Conservation (phyloP, 345 rosid genomes). For the Jatropha curcas region DNA sequence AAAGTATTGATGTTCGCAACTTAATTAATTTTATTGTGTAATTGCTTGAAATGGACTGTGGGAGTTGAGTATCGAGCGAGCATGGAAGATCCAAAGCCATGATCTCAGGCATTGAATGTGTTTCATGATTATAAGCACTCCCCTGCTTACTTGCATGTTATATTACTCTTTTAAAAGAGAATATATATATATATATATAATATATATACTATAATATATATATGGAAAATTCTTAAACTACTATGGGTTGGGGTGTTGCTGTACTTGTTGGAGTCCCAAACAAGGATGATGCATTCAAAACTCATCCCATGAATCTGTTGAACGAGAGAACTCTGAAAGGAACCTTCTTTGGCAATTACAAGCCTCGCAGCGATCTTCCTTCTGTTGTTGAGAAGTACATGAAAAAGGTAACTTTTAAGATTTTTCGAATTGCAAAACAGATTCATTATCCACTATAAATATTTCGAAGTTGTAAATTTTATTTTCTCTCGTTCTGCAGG, state of each 20-base stretch:
- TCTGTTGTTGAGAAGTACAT: constrained; percentile 49
- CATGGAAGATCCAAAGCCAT: constrained; percentile 32
- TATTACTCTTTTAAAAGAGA: neutral
- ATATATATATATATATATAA: too few species aligned
- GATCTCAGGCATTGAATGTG: constrained; percentile 42
- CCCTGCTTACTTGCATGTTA: neutral
- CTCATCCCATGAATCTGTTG: constrained; percentile 46
- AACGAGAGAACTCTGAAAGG: constrained; percentile 56
- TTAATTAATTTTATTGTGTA: constrained; percentile 19
- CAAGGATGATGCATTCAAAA: constrained; percentile 52
- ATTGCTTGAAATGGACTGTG: constrained; percentile 42
- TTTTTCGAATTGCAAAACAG: neutral
- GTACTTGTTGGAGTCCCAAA: constrained; percentile 51
- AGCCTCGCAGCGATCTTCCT: constrained; percentile 52
- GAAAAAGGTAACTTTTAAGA: constrained; percentile 33
- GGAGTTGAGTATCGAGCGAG: constrained; percentile 49
- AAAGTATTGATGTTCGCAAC: neutral
- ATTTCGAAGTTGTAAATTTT: neutral
- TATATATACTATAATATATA: too few species aligned
- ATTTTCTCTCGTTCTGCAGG: constrained; percentile 24
- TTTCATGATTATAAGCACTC: constrained; percentile 34
- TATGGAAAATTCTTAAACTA: too few species aligned
- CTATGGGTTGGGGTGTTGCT: constrained; percentile 66
- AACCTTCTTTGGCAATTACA: constrained; percentile 62
- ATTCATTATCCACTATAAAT: neutral